Conservation (phyloP, 2,329 filamentous ascomycete genomes). For the Penicillium sp. region DNA sequence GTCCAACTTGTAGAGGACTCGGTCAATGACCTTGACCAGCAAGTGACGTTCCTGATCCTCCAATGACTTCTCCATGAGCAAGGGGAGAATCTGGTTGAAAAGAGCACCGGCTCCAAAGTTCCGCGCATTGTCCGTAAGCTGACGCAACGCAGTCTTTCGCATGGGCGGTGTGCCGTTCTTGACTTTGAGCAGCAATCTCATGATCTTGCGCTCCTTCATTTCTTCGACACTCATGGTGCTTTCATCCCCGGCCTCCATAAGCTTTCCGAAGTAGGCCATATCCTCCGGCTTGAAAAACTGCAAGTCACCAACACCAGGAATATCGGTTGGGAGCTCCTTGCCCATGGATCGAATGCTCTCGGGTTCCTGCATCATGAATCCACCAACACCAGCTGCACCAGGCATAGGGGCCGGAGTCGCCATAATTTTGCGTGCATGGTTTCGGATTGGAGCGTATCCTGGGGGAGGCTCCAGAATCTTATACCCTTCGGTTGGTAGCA, state of each 20-base stretch:
- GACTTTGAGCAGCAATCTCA: conserved; percentile 94
- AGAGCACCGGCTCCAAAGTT: conserved; percentile 92
- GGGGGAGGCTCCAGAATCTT: conserved; percentile 88
- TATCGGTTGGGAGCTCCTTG: conserved; percentile 92
- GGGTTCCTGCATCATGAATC: conserved; percentile 98
- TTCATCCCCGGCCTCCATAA: conserved; percentile 92
- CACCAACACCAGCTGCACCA: conserved; percentile 67
- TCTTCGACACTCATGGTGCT: conserved; percentile 92
- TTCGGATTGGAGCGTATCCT: conserved; percentile 84
- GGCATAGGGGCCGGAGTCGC: conserved; percentile 71
- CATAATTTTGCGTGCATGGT: conserved; percentile 75
- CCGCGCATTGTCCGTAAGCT: conserved; percentile 95
- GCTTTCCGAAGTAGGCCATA: conserved; percentile 98
- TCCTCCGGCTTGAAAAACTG: conserved; percentile 99
- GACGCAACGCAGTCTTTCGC: conserved; percentile 96
- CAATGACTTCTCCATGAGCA: conserved; percentile 97
- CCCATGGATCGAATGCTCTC: conserved; percentile 81
- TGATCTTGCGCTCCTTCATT: conserved; percentile 97
- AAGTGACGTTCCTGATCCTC: conserved; percentile 98
- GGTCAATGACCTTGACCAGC: conserved; percentile 98
- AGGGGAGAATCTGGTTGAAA: conserved; percentile 95
- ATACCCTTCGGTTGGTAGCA: conserved; percentile 91
- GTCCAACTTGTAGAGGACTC: conserved; percentile 97
- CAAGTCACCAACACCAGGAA: conserved; percentile 91
- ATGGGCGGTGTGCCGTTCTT: conserved; percentile 99